phyloP scores from a whole-genome alignment of 2,329 filamentous ascomycete genomes.

The Xylogone sp. region DNA sequence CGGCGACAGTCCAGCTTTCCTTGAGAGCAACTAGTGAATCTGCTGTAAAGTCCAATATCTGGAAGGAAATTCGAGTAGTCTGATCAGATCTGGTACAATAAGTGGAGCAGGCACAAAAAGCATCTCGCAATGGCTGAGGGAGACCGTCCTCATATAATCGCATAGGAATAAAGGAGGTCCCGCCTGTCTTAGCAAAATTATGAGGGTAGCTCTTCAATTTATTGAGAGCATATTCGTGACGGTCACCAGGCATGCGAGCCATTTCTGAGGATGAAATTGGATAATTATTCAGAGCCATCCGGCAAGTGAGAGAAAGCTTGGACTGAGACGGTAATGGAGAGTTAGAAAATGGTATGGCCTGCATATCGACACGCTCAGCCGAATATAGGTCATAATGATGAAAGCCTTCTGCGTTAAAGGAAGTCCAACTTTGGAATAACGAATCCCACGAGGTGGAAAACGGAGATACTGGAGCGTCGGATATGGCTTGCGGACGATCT shows the following conservation, averaged over 20 bases:
- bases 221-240: not conserved
- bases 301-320: not conserved
- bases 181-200: not conserved
- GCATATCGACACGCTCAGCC: too few relatives aligned
- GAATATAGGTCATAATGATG: too few relatives aligned
- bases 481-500: not conserved
- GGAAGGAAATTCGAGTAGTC: not conserved
- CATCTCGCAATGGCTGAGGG: not conserved
- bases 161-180: not conserved
- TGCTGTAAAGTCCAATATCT: not conserved
- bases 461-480: not conserved
- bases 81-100: not conserved
- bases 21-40: not conserved
- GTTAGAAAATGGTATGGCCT: too few relatives aligned
- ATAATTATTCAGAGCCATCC: not conserved
- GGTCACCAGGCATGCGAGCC: not conserved
- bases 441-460: not conserved
- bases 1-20: conserved; percentile 5
- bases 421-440: too few relatives aligned
- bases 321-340: not conserved
- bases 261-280: not conserved
- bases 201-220: not conserved
- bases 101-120: not conserved
- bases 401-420: too few relatives aligned
- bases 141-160: not conserved